Evolutionary conservation across 805 yeast species (phyloP).

Genomic region (Candida awuae): DNA sequence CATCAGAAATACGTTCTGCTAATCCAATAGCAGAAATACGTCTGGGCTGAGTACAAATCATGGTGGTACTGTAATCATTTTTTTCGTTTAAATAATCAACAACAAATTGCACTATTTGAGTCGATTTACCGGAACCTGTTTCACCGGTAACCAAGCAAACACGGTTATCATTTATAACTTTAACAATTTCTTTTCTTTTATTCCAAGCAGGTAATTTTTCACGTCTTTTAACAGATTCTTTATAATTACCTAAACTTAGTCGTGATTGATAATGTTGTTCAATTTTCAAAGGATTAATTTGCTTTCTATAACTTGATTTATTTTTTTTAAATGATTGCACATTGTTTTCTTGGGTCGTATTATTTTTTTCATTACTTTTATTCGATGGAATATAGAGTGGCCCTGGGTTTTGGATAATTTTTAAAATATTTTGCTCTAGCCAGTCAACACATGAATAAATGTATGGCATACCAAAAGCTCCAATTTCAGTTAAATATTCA

Average conservation of each 20-base stretch:
- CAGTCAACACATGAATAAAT: conserved; percentile 67
- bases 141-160: conserved; percentile 87
- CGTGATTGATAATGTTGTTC: conserved; percentile 28
- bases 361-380: conserved; percentile 5
- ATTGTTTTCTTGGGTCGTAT: too few relatives aligned
- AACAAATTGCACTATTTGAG: conserved; percentile 87
- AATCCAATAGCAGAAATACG: conserved; percentile 92
- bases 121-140: conserved; percentile 95
- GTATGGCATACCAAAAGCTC: conserved; percentile 61
- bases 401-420: conserved; percentile 67
- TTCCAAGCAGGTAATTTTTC: conserved; percentile 77
- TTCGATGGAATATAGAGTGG: conserved; percentile 37
- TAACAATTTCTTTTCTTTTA: conserved; percentile 47
- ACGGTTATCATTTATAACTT: conserved; percentile 47
- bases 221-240: conserved; percentile 36
- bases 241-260: conserved; percentile 15
- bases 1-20: conserved; percentile 87
- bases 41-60: conserved; percentile 91
- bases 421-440: conserved; percentile 55
- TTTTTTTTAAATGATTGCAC: background rate
- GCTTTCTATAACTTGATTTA: conserved; percentile 16
- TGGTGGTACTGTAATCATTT: conserved; percentile 46
- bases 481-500: conserved; percentile 34
- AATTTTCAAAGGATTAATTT: conserved; percentile 27
- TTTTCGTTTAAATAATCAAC: conserved; percentile 53